Percentiles rank a stretch among this genome's conserved stretches.
Evolutionary conservation across 305 asterid genomes (phyloP).

Genomic region (Rubia tinctorum): DNA sequence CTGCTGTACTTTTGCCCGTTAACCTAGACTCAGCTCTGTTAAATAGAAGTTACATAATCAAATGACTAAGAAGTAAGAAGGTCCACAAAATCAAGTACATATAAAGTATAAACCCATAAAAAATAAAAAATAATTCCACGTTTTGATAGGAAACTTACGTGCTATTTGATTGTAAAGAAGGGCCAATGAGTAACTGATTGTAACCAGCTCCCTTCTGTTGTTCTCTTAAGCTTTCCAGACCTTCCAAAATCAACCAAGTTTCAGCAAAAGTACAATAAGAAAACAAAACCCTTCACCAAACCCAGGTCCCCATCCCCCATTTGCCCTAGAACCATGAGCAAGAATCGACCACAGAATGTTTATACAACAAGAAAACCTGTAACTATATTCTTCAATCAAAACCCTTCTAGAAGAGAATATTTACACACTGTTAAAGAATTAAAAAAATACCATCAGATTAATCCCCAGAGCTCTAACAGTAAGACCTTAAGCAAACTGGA

Average conservation of each 20-base stretch:
- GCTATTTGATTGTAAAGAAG: slow-evolving; percentile 50
- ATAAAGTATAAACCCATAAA: background rate
- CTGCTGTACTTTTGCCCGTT: slow-evolving; percentile 53
- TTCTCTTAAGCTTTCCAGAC: slow-evolving; percentile 63
- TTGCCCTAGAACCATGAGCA: background rate
- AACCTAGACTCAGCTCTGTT: slow-evolving; percentile 56
- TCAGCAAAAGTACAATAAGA: background rate
- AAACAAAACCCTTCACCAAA: background rate
- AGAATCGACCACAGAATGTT: background rate
- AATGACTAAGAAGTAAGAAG: background rate
- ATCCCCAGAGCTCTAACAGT: too few relatives aligned
- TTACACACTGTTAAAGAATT: too few relatives aligned
- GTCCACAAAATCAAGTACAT: background rate
- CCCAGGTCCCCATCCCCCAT: background rate
- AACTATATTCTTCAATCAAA: background rate
- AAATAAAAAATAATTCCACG: background rate
- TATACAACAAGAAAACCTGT: background rate
- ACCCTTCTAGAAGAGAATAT: background rate
- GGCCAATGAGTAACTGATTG: slow-evolving; percentile 56
- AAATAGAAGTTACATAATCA: slow-evolving; percentile 9
- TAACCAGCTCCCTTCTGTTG: slow-evolving; percentile 39
- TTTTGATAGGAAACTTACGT: slow-evolving; percentile 39
- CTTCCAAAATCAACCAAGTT: slow-evolving; percentile 39
- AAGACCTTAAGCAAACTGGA: too few relatives aligned
- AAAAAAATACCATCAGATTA: too few relatives aligned